These are phyloP conservation scores for Pulveroboletus sp. DNA, from an alignment of 768 basidiomycete species.

Conservation along the genomic window DNA sequence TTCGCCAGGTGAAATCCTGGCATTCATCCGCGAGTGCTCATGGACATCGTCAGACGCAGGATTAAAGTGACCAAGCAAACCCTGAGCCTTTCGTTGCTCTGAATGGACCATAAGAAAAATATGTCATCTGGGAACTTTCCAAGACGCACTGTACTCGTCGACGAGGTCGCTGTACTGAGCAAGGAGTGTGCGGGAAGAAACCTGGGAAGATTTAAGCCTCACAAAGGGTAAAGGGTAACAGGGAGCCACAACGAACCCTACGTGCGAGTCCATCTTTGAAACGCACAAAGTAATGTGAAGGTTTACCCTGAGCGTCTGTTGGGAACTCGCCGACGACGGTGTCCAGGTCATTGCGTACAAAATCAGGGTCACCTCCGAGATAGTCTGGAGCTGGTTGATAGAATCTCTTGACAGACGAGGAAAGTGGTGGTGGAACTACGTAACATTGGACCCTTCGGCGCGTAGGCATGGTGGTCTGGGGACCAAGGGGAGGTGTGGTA, in stretches of 20 bases:
- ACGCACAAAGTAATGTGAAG: conserved; percentile 58
- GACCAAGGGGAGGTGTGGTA: conserved; percentile 3
- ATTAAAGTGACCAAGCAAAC: conserved; percentile 50
- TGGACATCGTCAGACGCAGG: conserved; percentile 53
- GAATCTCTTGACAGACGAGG: conserved; percentile 34
- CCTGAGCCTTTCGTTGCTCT: conserved; percentile 45
- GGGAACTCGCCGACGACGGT: conserved; percentile 58
- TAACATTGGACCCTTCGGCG: conserved; percentile 24
- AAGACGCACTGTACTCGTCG: conserved; percentile 49
- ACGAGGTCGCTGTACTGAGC: conserved; percentile 42
- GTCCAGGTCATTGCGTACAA: conserved; percentile 30
- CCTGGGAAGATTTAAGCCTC: conserved; percentile 32
- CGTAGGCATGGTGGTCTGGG: conserved; percentile 3
- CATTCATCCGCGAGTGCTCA: conserved; percentile 50
- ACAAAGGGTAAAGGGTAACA: not conserved
- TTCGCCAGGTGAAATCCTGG: conserved; percentile 30
- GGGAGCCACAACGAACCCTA: conserved; percentile 39
- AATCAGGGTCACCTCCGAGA: conserved; percentile 33
- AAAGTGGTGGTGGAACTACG: conserved; percentile 37
- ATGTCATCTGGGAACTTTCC: not conserved
- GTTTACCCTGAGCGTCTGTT: conserved; percentile 22
- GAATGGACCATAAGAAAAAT: conserved; percentile 8
- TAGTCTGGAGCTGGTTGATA: conserved; percentile 37
- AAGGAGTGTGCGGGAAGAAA: conserved; percentile 37
- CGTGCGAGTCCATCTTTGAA: conserved; percentile 52